Conservation (phyloP, 2,329 filamentous ascomycete genomes). For the Aspergillus uvarum region DNA sequence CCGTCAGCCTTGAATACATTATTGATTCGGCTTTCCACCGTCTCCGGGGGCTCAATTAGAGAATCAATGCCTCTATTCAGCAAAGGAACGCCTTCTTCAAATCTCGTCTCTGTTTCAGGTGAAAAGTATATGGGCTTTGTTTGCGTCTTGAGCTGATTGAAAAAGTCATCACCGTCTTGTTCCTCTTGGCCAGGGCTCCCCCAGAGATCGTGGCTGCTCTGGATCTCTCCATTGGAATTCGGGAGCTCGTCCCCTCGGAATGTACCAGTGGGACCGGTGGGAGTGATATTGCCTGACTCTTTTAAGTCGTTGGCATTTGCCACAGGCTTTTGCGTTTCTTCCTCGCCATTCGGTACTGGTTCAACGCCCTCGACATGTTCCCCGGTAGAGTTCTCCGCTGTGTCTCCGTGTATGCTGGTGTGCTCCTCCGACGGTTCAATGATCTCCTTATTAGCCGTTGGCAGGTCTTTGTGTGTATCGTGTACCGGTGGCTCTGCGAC, state of each 20-base stretch:
- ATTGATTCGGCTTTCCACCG: constrained; percentile 26
- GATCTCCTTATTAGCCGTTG: neutral
- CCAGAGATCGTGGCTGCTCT: constrained; percentile 42
- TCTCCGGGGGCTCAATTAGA: constrained; percentile 26
- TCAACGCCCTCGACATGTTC: neutral
- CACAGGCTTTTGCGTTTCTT: neutral
- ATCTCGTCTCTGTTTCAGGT: constrained; percentile 57
- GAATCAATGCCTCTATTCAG: constrained; percentile 43
- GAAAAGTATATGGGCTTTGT: constrained; percentile 40
- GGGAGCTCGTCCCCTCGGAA: constrained; percentile 8
- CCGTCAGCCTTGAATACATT: constrained; percentile 41
- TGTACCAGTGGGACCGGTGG: neutral
- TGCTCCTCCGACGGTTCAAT: neutral
- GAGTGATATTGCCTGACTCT: neutral
- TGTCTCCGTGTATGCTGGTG: neutral
- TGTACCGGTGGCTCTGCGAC: neutral
- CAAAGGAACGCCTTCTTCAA: constrained; percentile 68
- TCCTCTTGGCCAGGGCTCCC: constrained; percentile 45
- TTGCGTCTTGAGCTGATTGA: constrained; percentile 50
- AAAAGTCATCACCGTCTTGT: constrained; percentile 57
- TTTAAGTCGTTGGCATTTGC: neutral
- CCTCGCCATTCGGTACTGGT: neutral
- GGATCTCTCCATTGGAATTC: constrained; percentile 14
- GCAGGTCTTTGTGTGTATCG: neutral
- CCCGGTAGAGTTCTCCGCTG: neutral